These are phyloP conservation scores for Solanum hybrid DNA, from an alignment of 305 asterid genomes.

Conservation along the genomic window DNA sequence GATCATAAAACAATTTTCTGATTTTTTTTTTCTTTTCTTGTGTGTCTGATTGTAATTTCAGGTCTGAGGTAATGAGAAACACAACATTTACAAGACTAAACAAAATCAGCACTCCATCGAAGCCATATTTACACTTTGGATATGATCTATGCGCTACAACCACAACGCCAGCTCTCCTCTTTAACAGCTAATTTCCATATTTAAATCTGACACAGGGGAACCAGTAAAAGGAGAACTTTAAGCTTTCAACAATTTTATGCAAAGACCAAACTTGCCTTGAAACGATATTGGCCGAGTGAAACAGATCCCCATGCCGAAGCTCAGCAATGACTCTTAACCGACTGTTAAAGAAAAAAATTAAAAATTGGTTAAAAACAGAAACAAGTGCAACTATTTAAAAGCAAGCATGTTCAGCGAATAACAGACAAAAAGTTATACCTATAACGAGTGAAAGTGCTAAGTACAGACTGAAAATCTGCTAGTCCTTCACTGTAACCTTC, in stretches of 20 bases:
- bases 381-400: slow-evolving; percentile 14
- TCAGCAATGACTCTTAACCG: slow-evolving; percentile 83
- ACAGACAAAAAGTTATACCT: slow-evolving; percentile 27
- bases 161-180: not conserved
- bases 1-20: not conserved
- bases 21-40: not conserved
- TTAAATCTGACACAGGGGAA: not conserved
- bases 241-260: not conserved
- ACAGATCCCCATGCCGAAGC: slow-evolving; percentile 70
- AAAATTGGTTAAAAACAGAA: slow-evolving; percentile 3
- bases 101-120: not conserved
- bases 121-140: not conserved
- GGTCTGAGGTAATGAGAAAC: not conserved
- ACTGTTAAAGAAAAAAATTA: slow-evolving; percentile 31
- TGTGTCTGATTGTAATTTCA: not conserved
- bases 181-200: not conserved
- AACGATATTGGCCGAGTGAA: slow-evolving; percentile 74
- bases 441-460: slow-evolving; percentile 68
- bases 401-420: not conserved
- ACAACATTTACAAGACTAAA: not conserved
- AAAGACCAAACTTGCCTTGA: slow-evolving; percentile 47
- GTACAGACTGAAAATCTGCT: slow-evolving; percentile 67
- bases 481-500: slow-evolving; percentile 65
- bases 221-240: not conserved
- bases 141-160: not conserved